Base-by-base conservation (phyloP, 352 stramenopile species). In the Pythium plurisporium region DNA sequence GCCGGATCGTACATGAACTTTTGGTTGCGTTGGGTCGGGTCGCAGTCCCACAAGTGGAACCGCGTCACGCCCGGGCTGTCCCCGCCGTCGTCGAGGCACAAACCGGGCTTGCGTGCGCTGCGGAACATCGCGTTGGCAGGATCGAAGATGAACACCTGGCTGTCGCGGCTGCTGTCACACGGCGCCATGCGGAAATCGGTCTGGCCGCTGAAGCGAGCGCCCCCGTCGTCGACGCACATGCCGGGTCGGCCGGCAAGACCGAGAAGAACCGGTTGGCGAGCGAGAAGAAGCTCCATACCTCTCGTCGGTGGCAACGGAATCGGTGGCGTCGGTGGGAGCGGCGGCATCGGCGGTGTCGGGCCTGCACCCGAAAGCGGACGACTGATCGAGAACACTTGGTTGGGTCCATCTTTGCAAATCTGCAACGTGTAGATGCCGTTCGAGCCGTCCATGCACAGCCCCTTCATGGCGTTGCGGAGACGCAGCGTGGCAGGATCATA, bases 61-160 rank as follows among this genome's bases (percentile, higher is more conserved):
- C 27, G 9, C n/a, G 40, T n/a, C 40, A 29, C 8, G 19, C 40
- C 40, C 5, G 40, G n/a, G 30, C 6, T 29, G 8, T 29, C 7
- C 8, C 65, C 65, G 17, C 69, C 69, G 33, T 77, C 65, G 20
- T 77, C 69, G 12, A 74, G 38, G 12, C 69, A 77, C 17, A 54
- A 15, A 19, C 15, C 29, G 25, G 19, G 20, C 43, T 61, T 61
- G 43, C 20, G 9, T 2, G 14, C 20, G 33, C 11, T 55, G 11
- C 43, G 55, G 5, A 62, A 15, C 44, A 48, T 23, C 33, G 30
- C 25, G 15, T 2, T 43, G 1, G 15, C 34, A 12, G 33, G 2
- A 19, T 62, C 55, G 44, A 49, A 53, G 25, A 17, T 11, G 33
- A 74, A 78, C 33, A 65, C 60, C 45, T 81, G 72, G 43, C 76